A percentile compares a stretch with the other conserved stretches of the same genome.
Evolutionary conservation across 441 rosid species (phyloP).

Genomic region (Erodium trifolium): DNA sequence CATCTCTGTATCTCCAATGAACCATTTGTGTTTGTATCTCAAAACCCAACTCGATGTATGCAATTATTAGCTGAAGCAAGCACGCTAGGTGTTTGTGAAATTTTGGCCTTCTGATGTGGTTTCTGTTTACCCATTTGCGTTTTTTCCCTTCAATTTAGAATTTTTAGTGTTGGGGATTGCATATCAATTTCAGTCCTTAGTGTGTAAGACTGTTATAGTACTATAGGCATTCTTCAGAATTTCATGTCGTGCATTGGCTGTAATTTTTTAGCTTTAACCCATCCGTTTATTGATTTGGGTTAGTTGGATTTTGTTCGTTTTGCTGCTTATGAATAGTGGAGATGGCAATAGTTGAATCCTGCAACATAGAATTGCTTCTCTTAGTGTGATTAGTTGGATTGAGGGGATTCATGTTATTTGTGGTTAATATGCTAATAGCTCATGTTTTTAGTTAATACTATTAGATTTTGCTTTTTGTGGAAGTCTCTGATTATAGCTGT

Average conservation of each 20-base stretch:
- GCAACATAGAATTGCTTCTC: background rate
- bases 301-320: too few species aligned
- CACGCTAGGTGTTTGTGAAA: conserved; percentile 30
- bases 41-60: background rate
- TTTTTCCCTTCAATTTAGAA: too few species aligned
- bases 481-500: conserved; percentile 1
- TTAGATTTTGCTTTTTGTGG: background rate
- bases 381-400: background rate
- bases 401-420: background rate
- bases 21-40: background rate
- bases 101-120: background rate
- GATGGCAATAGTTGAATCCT: background rate
- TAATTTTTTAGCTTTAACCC: background rate
- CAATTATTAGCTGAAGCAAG: background rate
- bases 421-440: background rate
- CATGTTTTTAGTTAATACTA: background rate
- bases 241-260: background rate
- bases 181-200: background rate
- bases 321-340: background rate
- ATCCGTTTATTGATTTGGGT: background rate
- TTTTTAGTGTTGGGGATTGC: background rate
- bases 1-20: background rate
- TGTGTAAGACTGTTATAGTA: background rate
- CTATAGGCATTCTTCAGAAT: background rate
- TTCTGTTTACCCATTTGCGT: background rate